Base-by-base conservation (phyloP, 768 basidiomycete species). In the Vishniacozyma victoriae region DNA sequence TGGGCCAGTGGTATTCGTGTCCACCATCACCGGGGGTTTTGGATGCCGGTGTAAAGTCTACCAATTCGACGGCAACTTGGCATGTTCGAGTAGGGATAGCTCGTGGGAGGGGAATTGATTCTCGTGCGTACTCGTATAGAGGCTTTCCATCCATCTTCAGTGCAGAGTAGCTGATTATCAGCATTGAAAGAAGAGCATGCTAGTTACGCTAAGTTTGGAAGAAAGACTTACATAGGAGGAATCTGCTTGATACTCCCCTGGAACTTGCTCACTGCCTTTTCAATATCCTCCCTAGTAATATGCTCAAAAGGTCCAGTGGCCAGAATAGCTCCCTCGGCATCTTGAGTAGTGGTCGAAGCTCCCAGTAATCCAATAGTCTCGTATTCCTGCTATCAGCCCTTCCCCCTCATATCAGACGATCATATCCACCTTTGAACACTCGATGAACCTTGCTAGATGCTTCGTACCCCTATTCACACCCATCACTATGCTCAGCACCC, bases 141-240 rank as follows among this genome's bases (percentile, higher is more conserved):
- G 89, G 89, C 70, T 80, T 87, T 1, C 95, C 95, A 57, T 97
- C 91, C 92, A 97, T 97, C 73, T 97, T 97, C 27, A 97, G 77
- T 1, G 95, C 95, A 9, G 95, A 97, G 73, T 92, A 99, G 67
- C 93, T 96, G 66, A n/a, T 20, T n/a, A 38, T 19, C 18, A 18
- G 13, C 31, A 27, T 42, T 26, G 14, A n/a, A n/a, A 11, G 13
- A 31, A 48, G 24, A 39, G 22, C 7, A 48, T 36, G 45, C 23
- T 35, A 46, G 27, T 26, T 2, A 15, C 33, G 36, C 18, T 13
- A 18, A 38, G 7, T 11, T 9, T 42, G 48, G 52, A 1, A n/a
- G 25, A 40, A 16, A 12, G 9, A 53, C 75, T 62, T 56, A 93
- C 93, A 99, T 86, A 4, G 95, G 95, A 4, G 95, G 95, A 1